A percentile compares a stretch with the other conserved stretches of the same genome.
phyloP scores from a whole-genome alignment of 2,329 filamentous ascomycete species.

The Monosporascus sp. region DNA sequence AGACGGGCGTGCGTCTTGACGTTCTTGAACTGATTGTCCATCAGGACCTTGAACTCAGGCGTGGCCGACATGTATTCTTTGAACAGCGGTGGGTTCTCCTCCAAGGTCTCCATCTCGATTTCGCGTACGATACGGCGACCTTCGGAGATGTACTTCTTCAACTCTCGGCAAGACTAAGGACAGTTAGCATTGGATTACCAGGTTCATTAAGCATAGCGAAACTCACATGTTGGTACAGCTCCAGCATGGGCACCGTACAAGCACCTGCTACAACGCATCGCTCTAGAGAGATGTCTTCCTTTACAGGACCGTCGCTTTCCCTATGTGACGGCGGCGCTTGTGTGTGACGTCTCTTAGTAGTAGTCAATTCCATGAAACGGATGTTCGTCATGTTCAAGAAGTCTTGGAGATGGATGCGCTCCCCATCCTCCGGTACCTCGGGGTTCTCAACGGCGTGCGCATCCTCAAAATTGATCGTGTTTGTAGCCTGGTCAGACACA shows the following conservation, averaged over 20 bases:
- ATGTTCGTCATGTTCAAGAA: conserved; percentile 95
- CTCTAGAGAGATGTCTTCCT: conserved; percentile 59
- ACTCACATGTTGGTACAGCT: conserved; percentile 83
- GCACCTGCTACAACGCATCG: conserved; percentile 81
- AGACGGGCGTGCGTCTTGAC: conserved; percentile 89
- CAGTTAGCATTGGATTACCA: conserved; percentile 19
- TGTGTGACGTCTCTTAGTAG: conserved; percentile 86
- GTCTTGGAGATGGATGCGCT: conserved; percentile 76
- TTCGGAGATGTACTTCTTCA: conserved; percentile 95
- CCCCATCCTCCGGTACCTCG: conserved; percentile 42
- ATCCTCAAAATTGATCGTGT: conserved; percentile 39
- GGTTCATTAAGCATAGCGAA: conserved; percentile 1
- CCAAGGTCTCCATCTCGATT: conserved; percentile 82
- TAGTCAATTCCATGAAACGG: conserved; percentile 97
- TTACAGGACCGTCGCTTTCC: conserved; percentile 34
- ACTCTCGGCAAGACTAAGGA: conserved; percentile 71
- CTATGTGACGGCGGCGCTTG: conserved; percentile 52
- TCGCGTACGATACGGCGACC: conserved; percentile 84
- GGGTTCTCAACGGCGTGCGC: conserved; percentile 33
- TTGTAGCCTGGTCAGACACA: conserved; percentile 40
- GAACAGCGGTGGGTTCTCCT: conserved; percentile 88
- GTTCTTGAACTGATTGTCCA: conserved; percentile 97
- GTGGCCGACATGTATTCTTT: conserved; percentile 84
- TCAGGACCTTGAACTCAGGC: conserved; percentile 74
- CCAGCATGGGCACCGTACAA: conserved; percentile 87